Percentiles rank a stretch among this genome's conserved stretches.
Evolutionary conservation across 306 rosid genomes (phyloP).

Genomic region (Dalbergia oliveri): DNA sequence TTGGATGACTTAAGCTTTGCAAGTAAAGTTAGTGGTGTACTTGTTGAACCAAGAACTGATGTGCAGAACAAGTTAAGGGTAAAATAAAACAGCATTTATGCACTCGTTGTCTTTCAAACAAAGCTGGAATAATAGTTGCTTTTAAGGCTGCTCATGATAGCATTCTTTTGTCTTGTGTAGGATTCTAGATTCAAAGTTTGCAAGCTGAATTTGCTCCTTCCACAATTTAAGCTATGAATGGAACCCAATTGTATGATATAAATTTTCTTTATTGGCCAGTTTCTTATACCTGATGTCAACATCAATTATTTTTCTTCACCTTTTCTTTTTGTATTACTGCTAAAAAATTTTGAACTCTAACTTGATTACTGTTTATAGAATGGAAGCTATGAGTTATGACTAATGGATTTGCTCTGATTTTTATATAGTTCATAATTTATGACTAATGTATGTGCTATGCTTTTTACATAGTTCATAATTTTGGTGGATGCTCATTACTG

Average conservation of each 20-base stretch:
- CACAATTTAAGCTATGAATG: conserved; percentile 68
- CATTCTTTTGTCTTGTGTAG: conserved; percentile 55
- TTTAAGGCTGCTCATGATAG: conserved; percentile 44
- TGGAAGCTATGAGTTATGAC: conserved; percentile 30
- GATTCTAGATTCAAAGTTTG: conserved; percentile 82
- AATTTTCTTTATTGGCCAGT: conserved; percentile 22
- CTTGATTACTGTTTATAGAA: conserved; percentile 25
- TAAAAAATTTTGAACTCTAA: conserved; percentile 30
- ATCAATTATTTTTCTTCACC: conserved; percentile 25
- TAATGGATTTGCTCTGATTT: conserved; percentile 11
- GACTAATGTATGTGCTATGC: conserved; percentile 12
- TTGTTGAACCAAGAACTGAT: conserved; percentile 64
- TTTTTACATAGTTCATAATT: conserved; percentile 1
- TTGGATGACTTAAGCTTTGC: conserved; percentile 65
- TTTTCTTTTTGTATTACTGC: conserved; percentile 40
- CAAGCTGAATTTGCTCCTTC: conserved; percentile 80
- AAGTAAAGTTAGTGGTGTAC: conserved; percentile 70
- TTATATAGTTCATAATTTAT: conserved; percentile 12
- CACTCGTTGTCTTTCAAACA: conserved; percentile 20
- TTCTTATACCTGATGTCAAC: conserved; percentile 19
- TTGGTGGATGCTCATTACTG: conserved; percentile 17
- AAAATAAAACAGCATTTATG: conserved; percentile 43
- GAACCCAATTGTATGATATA: conserved; percentile 79
- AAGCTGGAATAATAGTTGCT: conserved; percentile 16
- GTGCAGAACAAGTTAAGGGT: conserved; percentile 56